Evolutionary conservation across 1,284 basidiomycete species (phyloP).

Genomic region (Heterobasidion irregulare): DNA sequence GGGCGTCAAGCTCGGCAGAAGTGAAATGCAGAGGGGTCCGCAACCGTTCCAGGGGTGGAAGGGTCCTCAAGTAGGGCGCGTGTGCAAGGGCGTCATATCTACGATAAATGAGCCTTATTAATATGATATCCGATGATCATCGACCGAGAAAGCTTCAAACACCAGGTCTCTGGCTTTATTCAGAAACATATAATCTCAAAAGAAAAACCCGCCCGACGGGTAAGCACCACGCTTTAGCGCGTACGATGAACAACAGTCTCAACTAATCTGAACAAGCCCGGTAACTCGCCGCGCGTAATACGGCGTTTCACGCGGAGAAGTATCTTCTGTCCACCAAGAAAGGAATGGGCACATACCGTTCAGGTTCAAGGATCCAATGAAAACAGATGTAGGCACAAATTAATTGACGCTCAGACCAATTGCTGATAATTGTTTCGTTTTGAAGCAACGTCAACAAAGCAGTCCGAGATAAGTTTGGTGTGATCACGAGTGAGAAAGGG

Average conservation of each 20-base stretch:
- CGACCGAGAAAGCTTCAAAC: not conserved
- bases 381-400: conserved; percentile 65
- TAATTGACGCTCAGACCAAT: conserved; percentile 65
- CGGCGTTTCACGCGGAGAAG: too few species aligned
- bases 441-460: conserved; percentile 37
- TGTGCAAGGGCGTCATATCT: conserved; percentile 31
- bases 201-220: too few species aligned
- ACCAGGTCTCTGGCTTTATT: too few species aligned
- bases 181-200: too few species aligned
- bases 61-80: conserved; percentile 54
- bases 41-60: conserved; percentile 52
- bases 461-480: conserved; percentile 37
- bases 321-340: not conserved
- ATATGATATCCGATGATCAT: conserved; percentile 9
- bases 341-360: conserved; percentile 13
- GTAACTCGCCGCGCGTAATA: too few species aligned
- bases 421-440: conserved; percentile 16
- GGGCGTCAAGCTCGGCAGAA: conserved; percentile 47
- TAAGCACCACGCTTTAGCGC: too few species aligned
- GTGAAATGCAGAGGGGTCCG: conserved; percentile 76
- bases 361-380: conserved; percentile 49
- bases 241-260: too few species aligned
- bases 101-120: conserved; percentile 5
- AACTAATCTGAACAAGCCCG: too few species aligned
- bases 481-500: conserved; percentile 70